Percentiles rank a stretch among this genome's conserved stretches.
phyloP scores from a whole-genome alignment of 2,329 filamentous ascomycete genomes.

The Epichloe scottii region DNA sequence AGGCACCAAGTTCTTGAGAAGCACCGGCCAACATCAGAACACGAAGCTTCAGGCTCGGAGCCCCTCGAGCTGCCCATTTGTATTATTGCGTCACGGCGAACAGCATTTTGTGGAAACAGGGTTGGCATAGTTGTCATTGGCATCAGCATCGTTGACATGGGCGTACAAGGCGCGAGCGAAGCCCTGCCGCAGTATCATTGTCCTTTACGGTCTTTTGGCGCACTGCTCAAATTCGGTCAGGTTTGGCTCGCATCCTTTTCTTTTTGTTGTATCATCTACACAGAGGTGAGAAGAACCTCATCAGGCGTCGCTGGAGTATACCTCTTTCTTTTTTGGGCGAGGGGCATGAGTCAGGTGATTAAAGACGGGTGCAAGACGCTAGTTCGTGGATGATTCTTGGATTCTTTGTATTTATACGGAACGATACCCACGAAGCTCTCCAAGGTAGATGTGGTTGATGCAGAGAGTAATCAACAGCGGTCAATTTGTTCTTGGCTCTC shows the following conservation, averaged over 20 bases:
- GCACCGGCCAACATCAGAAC: neutral
- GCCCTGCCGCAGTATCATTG: neutral
- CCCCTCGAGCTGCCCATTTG: neutral
- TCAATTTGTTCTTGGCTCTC: too few species aligned
- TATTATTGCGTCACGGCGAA: conserved; percentile 1
- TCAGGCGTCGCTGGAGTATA: conserved; percentile 3
- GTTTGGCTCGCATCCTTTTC: neutral
- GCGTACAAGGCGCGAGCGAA: neutral
- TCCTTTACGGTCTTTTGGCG: conserved; percentile 1
- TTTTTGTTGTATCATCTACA: neutral
- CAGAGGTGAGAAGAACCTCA: neutral
- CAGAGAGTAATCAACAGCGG: neutral
- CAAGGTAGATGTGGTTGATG: neutral
- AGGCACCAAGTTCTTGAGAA: neutral
- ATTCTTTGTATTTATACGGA: conserved; percentile 4
- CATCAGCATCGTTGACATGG: conserved; percentile 4
- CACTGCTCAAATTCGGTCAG: neutral
- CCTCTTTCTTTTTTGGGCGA: neutral
- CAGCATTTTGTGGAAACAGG: neutral
- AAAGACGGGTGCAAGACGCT: neutral
- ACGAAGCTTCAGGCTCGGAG: neutral
- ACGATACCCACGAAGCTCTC: conserved; percentile 7
- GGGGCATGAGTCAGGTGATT: neutral
- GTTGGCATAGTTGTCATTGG: neutral
- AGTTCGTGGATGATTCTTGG: neutral